phyloP scores from a whole-genome alignment of 2,329 filamentous ascomycete species.

The Plectosphaerella cucumerina region DNA sequence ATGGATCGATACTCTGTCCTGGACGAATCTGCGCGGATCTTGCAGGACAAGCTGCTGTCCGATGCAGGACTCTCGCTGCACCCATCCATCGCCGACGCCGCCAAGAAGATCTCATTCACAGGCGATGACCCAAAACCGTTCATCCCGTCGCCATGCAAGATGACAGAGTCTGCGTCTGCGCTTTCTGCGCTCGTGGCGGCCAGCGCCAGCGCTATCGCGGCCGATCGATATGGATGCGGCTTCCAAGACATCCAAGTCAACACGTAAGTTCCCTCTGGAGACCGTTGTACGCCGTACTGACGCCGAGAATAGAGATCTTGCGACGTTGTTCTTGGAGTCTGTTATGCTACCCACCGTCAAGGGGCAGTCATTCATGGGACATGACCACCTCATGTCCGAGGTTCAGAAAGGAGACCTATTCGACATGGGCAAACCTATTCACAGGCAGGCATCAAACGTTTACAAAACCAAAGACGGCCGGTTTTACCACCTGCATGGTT shows the following conservation, averaged over 20 bases:
- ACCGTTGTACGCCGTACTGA: background rate
- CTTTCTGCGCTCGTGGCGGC: slow-evolving; percentile 24
- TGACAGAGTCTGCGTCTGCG: slow-evolving; percentile 35
- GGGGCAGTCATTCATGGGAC: slow-evolving; percentile 12
- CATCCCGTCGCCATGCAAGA: slow-evolving; percentile 30
- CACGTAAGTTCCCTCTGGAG: background rate
- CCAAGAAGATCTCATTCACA: too few species aligned
- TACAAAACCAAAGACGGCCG: slow-evolving; percentile 27
- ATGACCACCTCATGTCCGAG: slow-evolving; percentile 17
- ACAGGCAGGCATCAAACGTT: slow-evolving; percentile 25
- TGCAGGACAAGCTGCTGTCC: too few species aligned
- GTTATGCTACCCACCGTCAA: slow-evolving; percentile 12
- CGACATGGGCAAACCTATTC: slow-evolving; percentile 18
- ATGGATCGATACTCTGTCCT: too few species aligned
- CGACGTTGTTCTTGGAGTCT: slow-evolving; percentile 14
- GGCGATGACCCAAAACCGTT: slow-evolving; percentile 10
- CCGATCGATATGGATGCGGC: slow-evolving; percentile 6
- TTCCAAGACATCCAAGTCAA: slow-evolving; percentile 8
- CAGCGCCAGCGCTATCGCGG: slow-evolving; percentile 6
- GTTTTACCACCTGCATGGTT: slow-evolving; percentile 30
- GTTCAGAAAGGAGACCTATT: slow-evolving; percentile 9
- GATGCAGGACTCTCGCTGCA: too few species aligned
- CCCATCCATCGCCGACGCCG: too few species aligned
- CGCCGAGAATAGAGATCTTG: slow-evolving; percentile 3
- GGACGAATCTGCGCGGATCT: too few species aligned